Conservation (phyloP, 2,329 filamentous ascomycete genomes). For the Hymenoscyphus infarciens region DNA sequence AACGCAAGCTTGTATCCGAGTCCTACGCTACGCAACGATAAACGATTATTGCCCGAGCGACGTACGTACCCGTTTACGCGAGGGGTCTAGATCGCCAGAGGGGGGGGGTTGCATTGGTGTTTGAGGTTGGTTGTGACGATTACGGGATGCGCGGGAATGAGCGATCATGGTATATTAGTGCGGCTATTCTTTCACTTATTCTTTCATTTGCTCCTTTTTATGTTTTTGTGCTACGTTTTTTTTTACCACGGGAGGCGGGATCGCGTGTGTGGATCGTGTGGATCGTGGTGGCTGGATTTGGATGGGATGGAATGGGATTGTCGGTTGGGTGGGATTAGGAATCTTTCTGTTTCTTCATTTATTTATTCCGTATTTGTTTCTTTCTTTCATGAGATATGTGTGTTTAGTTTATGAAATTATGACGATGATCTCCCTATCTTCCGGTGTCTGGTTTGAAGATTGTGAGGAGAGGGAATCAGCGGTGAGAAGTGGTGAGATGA, state of each 20-base stretch:
- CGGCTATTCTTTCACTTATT: neutral
- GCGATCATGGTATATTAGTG: neutral
- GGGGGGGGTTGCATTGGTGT: neutral
- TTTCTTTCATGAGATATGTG: neutral
- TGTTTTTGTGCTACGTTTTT: neutral
- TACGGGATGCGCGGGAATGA: too few species aligned
- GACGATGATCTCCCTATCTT: neutral
- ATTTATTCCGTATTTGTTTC: neutral
- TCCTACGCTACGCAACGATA: neutral
- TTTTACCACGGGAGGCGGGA: neutral
- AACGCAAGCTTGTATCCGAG: slow-evolving; percentile 28
- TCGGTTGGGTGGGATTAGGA: neutral
- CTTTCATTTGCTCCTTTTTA: neutral
- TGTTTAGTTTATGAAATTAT: slow-evolving; percentile 12
- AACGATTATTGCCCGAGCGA: neutral
- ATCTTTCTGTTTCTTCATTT: neutral
- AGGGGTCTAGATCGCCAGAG: neutral
- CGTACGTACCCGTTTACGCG: neutral
- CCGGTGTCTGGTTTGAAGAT: neutral
- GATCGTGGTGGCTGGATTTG: neutral
- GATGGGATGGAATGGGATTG: neutral
- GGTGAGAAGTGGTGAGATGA: neutral
- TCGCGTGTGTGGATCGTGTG: neutral
- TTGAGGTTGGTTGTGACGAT: neutral
- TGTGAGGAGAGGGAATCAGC: neutral